phyloP scores from a whole-genome alignment of 208 protist genomes.

The Trypanosoma vivax region DNA sequence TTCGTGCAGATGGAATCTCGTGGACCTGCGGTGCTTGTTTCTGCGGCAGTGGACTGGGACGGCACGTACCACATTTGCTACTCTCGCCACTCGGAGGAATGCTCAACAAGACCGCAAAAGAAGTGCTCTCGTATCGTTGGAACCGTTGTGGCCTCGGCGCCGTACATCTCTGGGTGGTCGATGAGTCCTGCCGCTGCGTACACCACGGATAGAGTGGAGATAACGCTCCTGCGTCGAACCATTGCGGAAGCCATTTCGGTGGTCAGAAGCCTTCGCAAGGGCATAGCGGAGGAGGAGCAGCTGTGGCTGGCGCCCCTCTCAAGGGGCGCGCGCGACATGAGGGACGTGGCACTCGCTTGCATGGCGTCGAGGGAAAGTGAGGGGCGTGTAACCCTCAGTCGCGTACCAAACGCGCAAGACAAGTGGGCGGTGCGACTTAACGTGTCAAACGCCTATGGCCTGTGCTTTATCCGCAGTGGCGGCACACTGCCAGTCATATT shows the following conservation, averaged over 20 bases:
- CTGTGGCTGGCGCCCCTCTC: slow-evolving; percentile 34
- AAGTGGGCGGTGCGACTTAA: slow-evolving; percentile 11
- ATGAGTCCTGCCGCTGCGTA: slow-evolving; percentile 45
- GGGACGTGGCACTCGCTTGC: slow-evolving; percentile 36
- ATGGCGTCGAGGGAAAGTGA: slow-evolving; percentile 9
- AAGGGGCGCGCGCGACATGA: slow-evolving; percentile 20
- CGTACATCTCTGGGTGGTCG: slow-evolving; percentile 49
- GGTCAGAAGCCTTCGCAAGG: not conserved
- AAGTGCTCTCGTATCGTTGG: slow-evolving; percentile 79
- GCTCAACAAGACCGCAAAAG: slow-evolving; percentile 16
- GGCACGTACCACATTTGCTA: slow-evolving; percentile 80
- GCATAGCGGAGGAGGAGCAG: slow-evolving; percentile 8
- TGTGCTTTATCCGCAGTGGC: slow-evolving; percentile 43
- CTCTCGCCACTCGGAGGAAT: slow-evolving; percentile 39
- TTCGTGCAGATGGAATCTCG: slow-evolving; percentile 1
- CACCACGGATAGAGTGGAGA: slow-evolving; percentile 25
- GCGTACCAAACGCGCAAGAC: slow-evolving; percentile 20
- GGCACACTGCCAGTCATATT: slow-evolving; percentile 36
- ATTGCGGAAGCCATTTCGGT: slow-evolving; percentile 8
- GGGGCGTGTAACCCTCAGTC: slow-evolving; percentile 26
- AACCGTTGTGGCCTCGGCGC: slow-evolving; percentile 31
- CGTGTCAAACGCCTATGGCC: slow-evolving; percentile 32
- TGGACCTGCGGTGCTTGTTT: slow-evolving; percentile 17
- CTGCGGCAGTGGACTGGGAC: slow-evolving; percentile 34
- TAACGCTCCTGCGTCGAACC: slow-evolving; percentile 27